These are phyloP conservation scores for Graphium sp. DNA, from an alignment of 2,329 filamentous ascomycete genomes.

Conservation along the genomic window DNA sequence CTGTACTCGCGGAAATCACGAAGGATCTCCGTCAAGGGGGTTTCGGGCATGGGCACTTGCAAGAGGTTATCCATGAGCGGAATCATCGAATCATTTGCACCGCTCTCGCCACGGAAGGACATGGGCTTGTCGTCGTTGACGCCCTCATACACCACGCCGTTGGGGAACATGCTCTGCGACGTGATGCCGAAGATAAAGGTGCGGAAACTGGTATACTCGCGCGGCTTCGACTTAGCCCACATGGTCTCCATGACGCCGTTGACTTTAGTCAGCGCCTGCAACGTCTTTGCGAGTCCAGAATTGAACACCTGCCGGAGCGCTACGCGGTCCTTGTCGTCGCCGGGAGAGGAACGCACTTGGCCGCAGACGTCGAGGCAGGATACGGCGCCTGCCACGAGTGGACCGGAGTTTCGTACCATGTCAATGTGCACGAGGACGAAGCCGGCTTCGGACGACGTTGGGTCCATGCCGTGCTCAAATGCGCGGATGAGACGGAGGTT, in stretches of 20 bases:
- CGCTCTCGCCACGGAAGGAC: slow-evolving; percentile 80
- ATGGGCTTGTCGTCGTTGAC: slow-evolving; percentile 53
- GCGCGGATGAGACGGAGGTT: slow-evolving; percentile 75
- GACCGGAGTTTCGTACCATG: slow-evolving; percentile 79
- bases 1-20: slow-evolving; percentile 80
- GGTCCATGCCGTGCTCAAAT: slow-evolving; percentile 80
- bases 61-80: slow-evolving; percentile 80
- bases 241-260: slow-evolving; percentile 75
- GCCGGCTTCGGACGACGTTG: slow-evolving; percentile 75
- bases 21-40: slow-evolving; percentile 76
- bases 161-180: slow-evolving; percentile 82
- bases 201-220: slow-evolving; percentile 74
- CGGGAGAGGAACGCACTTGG: slow-evolving; percentile 15
- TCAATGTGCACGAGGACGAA: slow-evolving; percentile 94
- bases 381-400: slow-evolving; percentile 57
- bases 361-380: slow-evolving; percentile 30
- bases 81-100: slow-evolving; percentile 89
- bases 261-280: slow-evolving; percentile 42
- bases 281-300: slow-evolving; percentile 37
- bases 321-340: slow-evolving; percentile 10
- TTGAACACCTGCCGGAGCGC: slow-evolving; percentile 42
- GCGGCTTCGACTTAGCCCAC: slow-evolving; percentile 78
- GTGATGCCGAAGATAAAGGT: slow-evolving; percentile 97
- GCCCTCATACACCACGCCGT: slow-evolving; percentile 81
- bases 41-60: slow-evolving; percentile 73